These are phyloP conservation scores for Aureoboletus auriporus DNA, from an alignment of 768 basidiomycete genomes.

Conservation along the genomic window DNA sequence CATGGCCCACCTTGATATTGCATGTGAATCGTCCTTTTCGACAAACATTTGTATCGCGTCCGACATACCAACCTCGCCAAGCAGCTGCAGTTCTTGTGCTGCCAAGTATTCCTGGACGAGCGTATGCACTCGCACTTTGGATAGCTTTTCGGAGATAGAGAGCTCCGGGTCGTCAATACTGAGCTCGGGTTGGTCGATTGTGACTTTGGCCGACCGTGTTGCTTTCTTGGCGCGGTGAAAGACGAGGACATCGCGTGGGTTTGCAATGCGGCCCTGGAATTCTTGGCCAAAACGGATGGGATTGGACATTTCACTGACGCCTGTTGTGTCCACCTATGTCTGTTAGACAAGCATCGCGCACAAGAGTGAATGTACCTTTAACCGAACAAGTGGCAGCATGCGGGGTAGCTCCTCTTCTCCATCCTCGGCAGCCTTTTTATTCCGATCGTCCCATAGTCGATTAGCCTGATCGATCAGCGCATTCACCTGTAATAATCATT, in stretches of 20 bases:
- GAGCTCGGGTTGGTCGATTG: conserved; percentile 72
- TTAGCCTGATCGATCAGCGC: conserved; percentile 77
- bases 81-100: conserved; percentile 88
- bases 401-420: conserved; percentile 58
- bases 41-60: conserved; percentile 95
- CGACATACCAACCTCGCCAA: conserved; percentile 87
- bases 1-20: conserved; percentile 75
- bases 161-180: conserved; percentile 76
- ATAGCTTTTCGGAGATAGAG: conserved; percentile 65
- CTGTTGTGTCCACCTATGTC: conserved; percentile 83
- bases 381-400: conserved; percentile 84
- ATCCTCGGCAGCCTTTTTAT: conserved; percentile 44
- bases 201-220: conserved; percentile 46
- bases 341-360: not conserved
- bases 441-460: conserved; percentile 22
- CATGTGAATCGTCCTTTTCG: conserved; percentile 95
- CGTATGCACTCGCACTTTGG: conserved; percentile 79
- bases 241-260: conserved; percentile 88
- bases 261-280: conserved; percentile 86
- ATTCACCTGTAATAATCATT: conserved; percentile 51
- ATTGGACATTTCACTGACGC: conserved; percentile 88
- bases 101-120: conserved; percentile 89
- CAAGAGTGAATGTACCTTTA: conserved; percentile 53
- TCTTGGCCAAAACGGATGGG: conserved; percentile 96
- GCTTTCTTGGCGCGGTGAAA: conserved; percentile 81